A percentile compares a stretch with the other conserved stretches of the same genome.
phyloP scores from a whole-genome alignment of 2,329 filamentous ascomycete genomes.

The Phialemonium atrogriseum region DNA sequence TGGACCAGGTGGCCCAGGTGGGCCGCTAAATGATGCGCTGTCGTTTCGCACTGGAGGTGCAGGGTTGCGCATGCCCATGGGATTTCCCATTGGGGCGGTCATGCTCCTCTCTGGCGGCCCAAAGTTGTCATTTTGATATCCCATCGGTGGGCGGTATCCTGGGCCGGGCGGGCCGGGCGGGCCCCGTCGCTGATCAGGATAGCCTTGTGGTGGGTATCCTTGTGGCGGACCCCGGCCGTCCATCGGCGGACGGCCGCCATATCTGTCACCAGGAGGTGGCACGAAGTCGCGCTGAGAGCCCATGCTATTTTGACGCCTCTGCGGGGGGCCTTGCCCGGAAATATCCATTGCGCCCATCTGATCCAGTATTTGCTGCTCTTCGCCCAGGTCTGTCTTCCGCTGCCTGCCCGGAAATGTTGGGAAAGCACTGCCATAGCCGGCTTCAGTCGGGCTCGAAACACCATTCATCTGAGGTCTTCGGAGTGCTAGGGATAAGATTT shows the following conservation, averaged over 20 bases:
- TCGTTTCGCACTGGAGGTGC: conserved; percentile 28
- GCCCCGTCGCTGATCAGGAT: conserved; percentile 26
- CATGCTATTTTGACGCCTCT: conserved; percentile 17
- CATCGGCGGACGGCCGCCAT: conserved; percentile 22
- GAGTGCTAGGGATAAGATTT: conserved; percentile 10
- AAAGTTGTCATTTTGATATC: conserved; percentile 32
- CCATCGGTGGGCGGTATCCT: conserved; percentile 15
- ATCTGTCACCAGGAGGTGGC: conserved; percentile 20
- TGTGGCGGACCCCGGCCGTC: conserved; percentile 25
- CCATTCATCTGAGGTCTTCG: conserved; percentile 23
- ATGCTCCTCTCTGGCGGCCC: conserved; percentile 48
- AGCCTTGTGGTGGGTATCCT: conserved; percentile 27
- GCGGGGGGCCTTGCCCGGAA: conserved; percentile 18
- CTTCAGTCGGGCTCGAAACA: conserved; percentile 16
- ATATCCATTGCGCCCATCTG: conserved; percentile 34
- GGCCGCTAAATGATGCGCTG: conserved; percentile 37
- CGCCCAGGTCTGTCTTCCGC: conserved; percentile 28
- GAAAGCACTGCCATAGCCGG: conserved; percentile 31
- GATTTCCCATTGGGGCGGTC: conserved; percentile 42
- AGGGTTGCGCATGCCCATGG: conserved; percentile 27
- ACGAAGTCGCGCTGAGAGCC: conserved; percentile 23
- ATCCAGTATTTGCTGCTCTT: conserved; percentile 31
- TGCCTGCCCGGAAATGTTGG: conserved; percentile 33
- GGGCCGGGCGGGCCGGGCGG: conserved; percentile 15
- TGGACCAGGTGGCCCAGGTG: conserved; percentile 18